Base-by-base conservation (phyloP, 345 rosid genomes). In the Camelina sativa region DNA sequence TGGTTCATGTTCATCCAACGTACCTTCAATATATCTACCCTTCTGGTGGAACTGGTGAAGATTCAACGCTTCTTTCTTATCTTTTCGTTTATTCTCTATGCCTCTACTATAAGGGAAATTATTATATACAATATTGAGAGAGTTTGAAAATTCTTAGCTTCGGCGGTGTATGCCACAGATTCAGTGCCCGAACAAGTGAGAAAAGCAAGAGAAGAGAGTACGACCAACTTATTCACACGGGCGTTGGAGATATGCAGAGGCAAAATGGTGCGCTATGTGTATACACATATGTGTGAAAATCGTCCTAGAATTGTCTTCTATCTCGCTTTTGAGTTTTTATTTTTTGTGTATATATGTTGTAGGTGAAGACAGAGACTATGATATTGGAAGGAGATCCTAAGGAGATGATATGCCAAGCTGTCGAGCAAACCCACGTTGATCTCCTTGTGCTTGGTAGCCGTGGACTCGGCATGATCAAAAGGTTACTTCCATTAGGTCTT, bases 361-460 rank as follows among this genome's bases (percentile, higher is more conserved):
- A 89, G 96, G 77, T 89, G 28, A 86, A 88, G 79, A 87, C 89
- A 19, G 88, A 89, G 67, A 87, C 86, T 11, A 56, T 82, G 80
- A 34, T 86, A 22, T 60, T 88, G 28, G 79, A 80, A 34, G 97
- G 98, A 28, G 95, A 91, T 62, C 82, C 98, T 1, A 89, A 91
- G 72, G 95, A 93, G 56, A 83, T 80, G 90, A 84, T 89, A 10
- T 93, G 97, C 66, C 86, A 86, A 73, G 88, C 88, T 3, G 83
- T 86, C 2, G 96, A 94, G 79, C 80, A 89, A 60, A 75, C 72
- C 76, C 80, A 85, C 4, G 76, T 76, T 7, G 95, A 89, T 72
- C 93, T 94, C 40, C 89, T 91, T 7, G 84, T 91, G 8, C 70
- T 88, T 0, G 95, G 93, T 47, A 89, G 89, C 75, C 97, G 91